These are phyloP conservation scores for Rubroshorea leprosula DNA, from an alignment of 345 rosid species.

Conservation along the genomic window DNA sequence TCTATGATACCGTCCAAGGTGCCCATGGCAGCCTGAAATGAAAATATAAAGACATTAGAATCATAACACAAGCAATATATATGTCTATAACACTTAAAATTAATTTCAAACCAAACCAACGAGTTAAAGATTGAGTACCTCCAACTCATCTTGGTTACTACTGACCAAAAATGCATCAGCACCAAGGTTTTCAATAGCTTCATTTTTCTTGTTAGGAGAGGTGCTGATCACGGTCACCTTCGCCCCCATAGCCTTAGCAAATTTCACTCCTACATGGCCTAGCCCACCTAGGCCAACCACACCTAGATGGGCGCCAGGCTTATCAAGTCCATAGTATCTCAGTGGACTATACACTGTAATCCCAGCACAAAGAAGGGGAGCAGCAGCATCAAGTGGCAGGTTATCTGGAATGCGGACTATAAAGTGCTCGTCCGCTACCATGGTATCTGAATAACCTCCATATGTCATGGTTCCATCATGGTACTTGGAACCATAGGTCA, in stretches of 20 bases:
- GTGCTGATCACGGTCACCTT: conserved; percentile 71
- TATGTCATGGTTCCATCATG: conserved; percentile 41
- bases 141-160: conserved; percentile 35
- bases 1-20: conserved; percentile 36
- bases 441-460: conserved; percentile 62
- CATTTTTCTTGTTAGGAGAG: conserved; percentile 43
- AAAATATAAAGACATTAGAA: too few relatives aligned
- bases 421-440: conserved; percentile 48
- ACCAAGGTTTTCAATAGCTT: conserved; percentile 45
- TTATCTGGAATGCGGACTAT: conserved; percentile 37
- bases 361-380: conserved; percentile 74
- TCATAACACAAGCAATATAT: too few relatives aligned
- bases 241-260: conserved; percentile 55
- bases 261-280: conserved; percentile 57
- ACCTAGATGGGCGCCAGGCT: conserved; percentile 49
- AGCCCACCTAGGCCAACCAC: conserved; percentile 69
- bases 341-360: conserved; percentile 67
- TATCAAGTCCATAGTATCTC: conserved; percentile 44
- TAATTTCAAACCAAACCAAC: neutral
- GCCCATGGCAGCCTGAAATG: conserved; percentile 12
- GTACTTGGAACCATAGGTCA: conserved; percentile 32
- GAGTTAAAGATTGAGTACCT: conserved; percentile 16
- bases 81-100: too few relatives aligned
- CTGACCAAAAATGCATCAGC: conserved; percentile 54
- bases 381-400: conserved; percentile 46